phyloP scores from a whole-genome alignment of 306 rosid genomes.

The Lathyrus aphaca region DNA sequence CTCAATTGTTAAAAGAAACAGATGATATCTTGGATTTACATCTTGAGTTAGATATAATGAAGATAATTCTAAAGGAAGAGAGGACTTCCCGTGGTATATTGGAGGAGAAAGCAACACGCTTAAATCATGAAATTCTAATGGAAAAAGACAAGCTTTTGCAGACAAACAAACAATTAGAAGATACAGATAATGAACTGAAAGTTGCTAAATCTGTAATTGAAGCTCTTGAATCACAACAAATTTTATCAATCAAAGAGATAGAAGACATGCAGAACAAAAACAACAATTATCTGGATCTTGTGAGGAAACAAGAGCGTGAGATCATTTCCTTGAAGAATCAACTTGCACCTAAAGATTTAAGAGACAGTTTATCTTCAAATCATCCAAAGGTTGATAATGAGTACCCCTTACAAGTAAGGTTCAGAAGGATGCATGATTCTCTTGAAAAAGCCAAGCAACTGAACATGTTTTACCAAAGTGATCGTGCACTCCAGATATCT shows the following conservation, averaged over 20 bases:
- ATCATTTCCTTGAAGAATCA: conserved; percentile 63
- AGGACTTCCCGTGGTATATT: conserved; percentile 51
- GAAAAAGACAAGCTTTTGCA: conserved; percentile 49
- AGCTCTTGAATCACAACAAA: conserved; percentile 81
- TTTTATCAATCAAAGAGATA: conserved; percentile 69
- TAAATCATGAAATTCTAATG: conserved; percentile 57
- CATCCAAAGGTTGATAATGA: conserved; percentile 43
- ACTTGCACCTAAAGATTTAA: conserved; percentile 53
- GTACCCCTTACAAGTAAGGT: conserved; percentile 58
- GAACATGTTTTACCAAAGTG: conserved; percentile 72
- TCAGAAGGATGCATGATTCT: conserved; percentile 83
- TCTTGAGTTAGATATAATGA: conserved; percentile 75
- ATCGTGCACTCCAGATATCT: conserved; percentile 73
- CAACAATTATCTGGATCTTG: conserved; percentile 51
- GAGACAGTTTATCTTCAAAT: conserved; percentile 47
- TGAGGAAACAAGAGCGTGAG: conserved; percentile 64
- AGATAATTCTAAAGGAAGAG: conserved; percentile 84
- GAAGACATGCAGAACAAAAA: conserved; percentile 70
- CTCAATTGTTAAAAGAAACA: conserved; percentile 49
- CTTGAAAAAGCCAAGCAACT: conserved; percentile 89
- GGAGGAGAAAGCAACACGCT: conserved; percentile 60
- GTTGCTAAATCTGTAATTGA: conserved; percentile 73
- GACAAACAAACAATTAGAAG: conserved; percentile 55
- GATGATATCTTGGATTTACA: conserved; percentile 79
- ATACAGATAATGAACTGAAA: conserved; percentile 53